Evolutionary conservation across 2,329 filamentous ascomycete genomes (phyloP).

Genomic region (Scedosporium minutisporum): DNA sequence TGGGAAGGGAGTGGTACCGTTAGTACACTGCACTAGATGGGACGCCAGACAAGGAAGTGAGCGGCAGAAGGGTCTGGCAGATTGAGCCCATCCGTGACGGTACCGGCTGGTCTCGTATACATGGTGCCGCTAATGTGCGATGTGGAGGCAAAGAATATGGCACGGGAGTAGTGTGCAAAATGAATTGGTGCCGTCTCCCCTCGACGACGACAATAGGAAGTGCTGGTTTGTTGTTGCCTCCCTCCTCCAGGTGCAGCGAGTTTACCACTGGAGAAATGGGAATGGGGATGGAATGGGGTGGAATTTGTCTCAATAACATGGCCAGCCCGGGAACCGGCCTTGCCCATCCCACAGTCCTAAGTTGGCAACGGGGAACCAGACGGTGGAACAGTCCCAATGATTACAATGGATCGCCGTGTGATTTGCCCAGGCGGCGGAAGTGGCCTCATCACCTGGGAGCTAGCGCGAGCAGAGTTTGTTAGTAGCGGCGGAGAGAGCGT

Average conservation of each 20-base stretch:
- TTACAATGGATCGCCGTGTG: neutral
- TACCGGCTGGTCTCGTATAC: neutral
- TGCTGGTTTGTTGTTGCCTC: too few relatives aligned
- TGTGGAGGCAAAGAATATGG: too few relatives aligned
- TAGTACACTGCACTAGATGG: neutral
- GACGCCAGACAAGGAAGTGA: neutral
- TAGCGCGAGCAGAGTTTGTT: neutral
- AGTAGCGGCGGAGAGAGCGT: neutral
- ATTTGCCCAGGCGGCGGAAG: neutral
- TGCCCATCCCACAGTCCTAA: neutral
- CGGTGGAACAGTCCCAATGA: neutral
- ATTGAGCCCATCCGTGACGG: neutral
- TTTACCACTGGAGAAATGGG: too few relatives aligned
- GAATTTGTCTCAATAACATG: too few relatives aligned
- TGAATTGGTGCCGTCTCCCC: too few relatives aligned
- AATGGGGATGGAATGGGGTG: too few relatives aligned
- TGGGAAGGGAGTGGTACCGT: neutral
- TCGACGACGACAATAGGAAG: too few relatives aligned
- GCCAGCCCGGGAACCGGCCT: too few relatives aligned
- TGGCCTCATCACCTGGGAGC: neutral
- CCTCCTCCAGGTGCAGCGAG: too few relatives aligned
- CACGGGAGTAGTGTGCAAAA: too few relatives aligned
- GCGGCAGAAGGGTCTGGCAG: neutral
- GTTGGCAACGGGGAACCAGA: neutral
- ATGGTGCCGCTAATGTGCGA: neutral